Base-by-base conservation (phyloP, 257 asterid species). In the Nicotiana obtusifolia region DNA sequence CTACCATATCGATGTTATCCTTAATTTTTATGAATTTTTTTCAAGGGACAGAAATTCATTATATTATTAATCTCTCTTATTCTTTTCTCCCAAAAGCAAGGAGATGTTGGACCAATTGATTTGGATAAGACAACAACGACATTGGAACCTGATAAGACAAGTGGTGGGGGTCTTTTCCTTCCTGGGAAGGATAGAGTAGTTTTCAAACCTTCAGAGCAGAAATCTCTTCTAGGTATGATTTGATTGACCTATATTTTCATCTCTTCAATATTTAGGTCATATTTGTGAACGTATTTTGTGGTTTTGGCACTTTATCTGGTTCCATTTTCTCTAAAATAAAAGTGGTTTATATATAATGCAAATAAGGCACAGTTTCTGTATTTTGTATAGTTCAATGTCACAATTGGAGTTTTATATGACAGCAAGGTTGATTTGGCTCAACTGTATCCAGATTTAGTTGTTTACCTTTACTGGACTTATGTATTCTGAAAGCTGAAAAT, bases 101-200 rank as follows among this genome's bases (percentile, higher is more conserved):
- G 81, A 33, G 78, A 73, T 26, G 78, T 37, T 78, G 86, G 81
- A 44, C 85, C 41, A 33, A 80, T 87, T 83, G 93, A 91, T 83
- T 66, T 88, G 37, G 87, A 95, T 79, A 89, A 78, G 85, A 81
- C 83, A 2, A 92, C 87, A 1, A 88, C 81, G 28, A 91, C 91
- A 9, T 84, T 95, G 69, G 93, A 88, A 57, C 94, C 98, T 1
- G 99, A 93, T 65, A 86, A 86, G 69, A 71, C 90, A 8, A 68
- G 82, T 60, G 60, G 68, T 37, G 98, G 98, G 11, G 98, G 99
- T 73, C 82, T 95, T 84, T 81, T 84, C 61, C 81, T 89, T 66
- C 90, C 92, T 5, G 97, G 90, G 61, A 91, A 88, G 88, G 97
- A 92, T 69, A 85, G 92, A 85, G 88, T 95, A 10, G 86, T 91